Percentiles rank a stretch among this genome's conserved stretches.
Conservation (phyloP, 2,329 filamentous ascomycete genomes). For the Phialocephala subalpina region DNA sequence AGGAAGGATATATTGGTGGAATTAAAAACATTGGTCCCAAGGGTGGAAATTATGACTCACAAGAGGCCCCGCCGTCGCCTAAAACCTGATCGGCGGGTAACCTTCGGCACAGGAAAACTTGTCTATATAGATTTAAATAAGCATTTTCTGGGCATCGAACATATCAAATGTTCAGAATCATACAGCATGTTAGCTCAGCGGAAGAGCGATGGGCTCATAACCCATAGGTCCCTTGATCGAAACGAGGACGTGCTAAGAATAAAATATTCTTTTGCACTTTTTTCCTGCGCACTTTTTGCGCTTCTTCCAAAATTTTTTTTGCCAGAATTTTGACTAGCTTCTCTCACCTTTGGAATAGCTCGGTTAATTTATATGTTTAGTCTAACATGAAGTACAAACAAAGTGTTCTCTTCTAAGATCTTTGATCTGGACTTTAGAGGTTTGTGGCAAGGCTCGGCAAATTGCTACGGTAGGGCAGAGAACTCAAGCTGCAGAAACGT, state of each 20-base stretch:
- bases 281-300: not conserved
- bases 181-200: slow-evolving; percentile 6
- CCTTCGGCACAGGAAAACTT: not conserved
- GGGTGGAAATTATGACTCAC: not conserved
- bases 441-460: too few relatives aligned
- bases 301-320: not conserved
- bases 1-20: not conserved
- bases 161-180: not conserved
- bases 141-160: not conserved
- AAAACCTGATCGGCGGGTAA: not conserved
- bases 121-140: not conserved
- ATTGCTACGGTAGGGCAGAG: too few relatives aligned
- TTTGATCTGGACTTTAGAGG: too few relatives aligned
- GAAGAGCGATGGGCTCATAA: slow-evolving; percentile 11
- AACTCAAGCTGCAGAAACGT: too few relatives aligned
- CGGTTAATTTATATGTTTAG: too few relatives aligned
- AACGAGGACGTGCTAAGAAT: not conserved
- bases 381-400: too few relatives aligned
- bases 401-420: too few relatives aligned
- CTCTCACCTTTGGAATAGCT: too few relatives aligned
- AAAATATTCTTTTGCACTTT: not conserved
- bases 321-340: not conserved
- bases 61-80: not conserved
- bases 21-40: too few relatives aligned
- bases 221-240: slow-evolving; percentile 10